Evolutionary conservation across 768 basidiomycete species (phyloP).

Genomic region (Hypholoma sublateritium): DNA sequence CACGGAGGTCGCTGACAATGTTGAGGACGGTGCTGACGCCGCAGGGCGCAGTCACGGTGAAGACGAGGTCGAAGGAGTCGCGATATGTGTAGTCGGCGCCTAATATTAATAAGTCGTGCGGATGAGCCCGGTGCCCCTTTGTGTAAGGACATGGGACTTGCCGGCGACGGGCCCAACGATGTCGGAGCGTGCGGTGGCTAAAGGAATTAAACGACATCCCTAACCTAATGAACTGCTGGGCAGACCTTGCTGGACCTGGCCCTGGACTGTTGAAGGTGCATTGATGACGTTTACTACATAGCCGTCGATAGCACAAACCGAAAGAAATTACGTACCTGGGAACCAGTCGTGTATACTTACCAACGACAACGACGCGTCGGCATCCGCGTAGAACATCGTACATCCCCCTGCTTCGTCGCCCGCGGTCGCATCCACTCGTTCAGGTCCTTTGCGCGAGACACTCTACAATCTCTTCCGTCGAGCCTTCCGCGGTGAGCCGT

Average conservation of each 20-base stretch:
- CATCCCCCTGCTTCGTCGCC: slow-evolving; percentile 14
- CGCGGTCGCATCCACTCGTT: slow-evolving; percentile 8
- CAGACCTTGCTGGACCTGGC: slow-evolving; percentile 22
- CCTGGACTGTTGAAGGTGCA: slow-evolving; percentile 19
- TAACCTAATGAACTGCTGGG: no score
- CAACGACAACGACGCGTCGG: slow-evolving; percentile 75
- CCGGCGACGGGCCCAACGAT: slow-evolving; percentile 20
- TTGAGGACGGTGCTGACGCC: slow-evolving; percentile 22
- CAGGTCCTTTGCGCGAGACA: background rate
- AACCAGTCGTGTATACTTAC: slow-evolving; percentile 93
- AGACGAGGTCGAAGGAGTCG: slow-evolving; percentile 24
- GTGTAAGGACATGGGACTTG: background rate
- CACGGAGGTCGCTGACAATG: slow-evolving; percentile 22
- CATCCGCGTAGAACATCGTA: slow-evolving; percentile 58
- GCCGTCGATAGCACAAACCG: slow-evolving; percentile 2
- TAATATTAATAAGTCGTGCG: background rate
- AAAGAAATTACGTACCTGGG: slow-evolving; percentile 52
- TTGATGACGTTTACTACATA: background rate
- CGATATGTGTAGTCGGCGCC: slow-evolving; percentile 24
- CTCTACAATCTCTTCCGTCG: background rate
- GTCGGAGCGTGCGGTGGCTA: slow-evolving; percentile 23
- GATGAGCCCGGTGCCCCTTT: background rate
- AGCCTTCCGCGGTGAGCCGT: background rate
- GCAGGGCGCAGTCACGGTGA: slow-evolving; percentile 22
- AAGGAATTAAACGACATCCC: background rate